phyloP scores from a whole-genome alignment of 768 basidiomycete genomes.

The Boletus rufocinnamomeus region DNA sequence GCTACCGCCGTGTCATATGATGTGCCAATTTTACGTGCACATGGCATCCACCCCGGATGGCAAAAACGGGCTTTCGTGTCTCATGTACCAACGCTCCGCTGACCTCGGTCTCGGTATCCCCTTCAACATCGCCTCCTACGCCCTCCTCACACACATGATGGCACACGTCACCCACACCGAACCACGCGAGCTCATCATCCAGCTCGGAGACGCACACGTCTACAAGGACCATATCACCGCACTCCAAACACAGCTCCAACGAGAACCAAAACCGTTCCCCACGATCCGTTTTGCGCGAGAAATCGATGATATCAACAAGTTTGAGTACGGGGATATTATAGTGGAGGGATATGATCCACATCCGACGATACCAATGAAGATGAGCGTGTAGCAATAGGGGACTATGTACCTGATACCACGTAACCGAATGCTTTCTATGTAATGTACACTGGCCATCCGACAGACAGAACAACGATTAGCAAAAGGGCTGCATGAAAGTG shows the following conservation, averaged over 20 bases:
- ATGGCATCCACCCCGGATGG: slow-evolving; percentile 57
- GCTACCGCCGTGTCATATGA: slow-evolving; percentile 96
- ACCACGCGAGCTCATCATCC: slow-evolving; percentile 88
- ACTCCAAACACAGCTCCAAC: slow-evolving; percentile 75
- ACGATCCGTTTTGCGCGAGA: slow-evolving; percentile 72
- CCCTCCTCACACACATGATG: slow-evolving; percentile 96
- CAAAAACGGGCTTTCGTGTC: slow-evolving; percentile 81
- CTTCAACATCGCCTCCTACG: slow-evolving; percentile 99
- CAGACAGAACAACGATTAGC: background rate
- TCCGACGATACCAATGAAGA: slow-evolving; percentile 89
- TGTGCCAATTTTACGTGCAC: slow-evolving; percentile 98
- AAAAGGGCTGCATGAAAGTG: background rate
- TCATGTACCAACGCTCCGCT: slow-evolving; percentile 98
- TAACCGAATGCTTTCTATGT: background rate
- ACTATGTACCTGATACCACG: slow-evolving; percentile 8
- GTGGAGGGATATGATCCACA: slow-evolving; percentile 87
- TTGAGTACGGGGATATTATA: slow-evolving; percentile 75
- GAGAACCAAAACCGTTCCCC: slow-evolving; percentile 83
- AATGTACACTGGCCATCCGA: background rate
- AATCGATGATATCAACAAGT: slow-evolving; percentile 75
- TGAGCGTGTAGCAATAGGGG: slow-evolving; percentile 68
- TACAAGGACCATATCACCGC: slow-evolving; percentile 91
- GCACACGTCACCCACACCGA: slow-evolving; percentile 88
- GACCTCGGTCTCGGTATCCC: slow-evolving; percentile 97
- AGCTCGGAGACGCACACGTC: slow-evolving; percentile 97